Evolutionary conservation across 345 rosid species (phyloP).

Genomic region (Firmiana major): DNA sequence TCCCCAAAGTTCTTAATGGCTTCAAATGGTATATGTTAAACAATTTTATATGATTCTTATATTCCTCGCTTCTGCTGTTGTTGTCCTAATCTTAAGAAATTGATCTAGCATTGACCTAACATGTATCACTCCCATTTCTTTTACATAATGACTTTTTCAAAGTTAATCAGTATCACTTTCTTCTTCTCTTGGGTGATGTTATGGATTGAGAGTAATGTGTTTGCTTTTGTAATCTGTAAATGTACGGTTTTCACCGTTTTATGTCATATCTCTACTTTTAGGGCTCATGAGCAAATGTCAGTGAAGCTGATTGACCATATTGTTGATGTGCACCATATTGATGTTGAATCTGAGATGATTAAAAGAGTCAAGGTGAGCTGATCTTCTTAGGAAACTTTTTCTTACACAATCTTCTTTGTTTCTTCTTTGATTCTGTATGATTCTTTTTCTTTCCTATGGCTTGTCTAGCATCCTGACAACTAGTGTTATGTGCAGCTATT

Average conservation of each 20-base stretch:
- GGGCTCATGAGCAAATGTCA: conserved; percentile 95
- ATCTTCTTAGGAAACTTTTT: not conserved
- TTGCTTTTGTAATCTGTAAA: not conserved
- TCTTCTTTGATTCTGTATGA: not conserved
- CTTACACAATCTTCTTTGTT: not conserved
- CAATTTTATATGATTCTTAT: conserved; percentile 16
- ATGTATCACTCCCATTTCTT: not conserved
- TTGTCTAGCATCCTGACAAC: not conserved
- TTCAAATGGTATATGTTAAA: conserved; percentile 51
- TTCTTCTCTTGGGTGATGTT: not conserved
- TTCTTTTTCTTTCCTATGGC: not conserved
- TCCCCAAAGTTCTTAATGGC: conserved; percentile 56
- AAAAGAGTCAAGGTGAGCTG: conserved; percentile 78
- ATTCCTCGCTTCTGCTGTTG: conserved; percentile 4
- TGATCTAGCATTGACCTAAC: not conserved
- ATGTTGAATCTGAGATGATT: conserved; percentile 72
- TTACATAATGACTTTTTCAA: not conserved
- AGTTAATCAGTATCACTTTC: not conserved
- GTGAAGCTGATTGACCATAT: conserved; percentile 70
- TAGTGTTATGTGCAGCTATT: not conserved
- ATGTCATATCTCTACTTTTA: conserved; percentile 19
- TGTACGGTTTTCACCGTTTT: not conserved
- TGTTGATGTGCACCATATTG: conserved; percentile 78
- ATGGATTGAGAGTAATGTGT: not conserved
- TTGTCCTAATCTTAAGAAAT: not conserved